A percentile compares a stretch with the other conserved stretches of the same genome.
These are phyloP conservation scores for Microcyclosporella mali DNA, from an alignment of 2,329 filamentous ascomycete genomes.

Conservation along the genomic window DNA sequence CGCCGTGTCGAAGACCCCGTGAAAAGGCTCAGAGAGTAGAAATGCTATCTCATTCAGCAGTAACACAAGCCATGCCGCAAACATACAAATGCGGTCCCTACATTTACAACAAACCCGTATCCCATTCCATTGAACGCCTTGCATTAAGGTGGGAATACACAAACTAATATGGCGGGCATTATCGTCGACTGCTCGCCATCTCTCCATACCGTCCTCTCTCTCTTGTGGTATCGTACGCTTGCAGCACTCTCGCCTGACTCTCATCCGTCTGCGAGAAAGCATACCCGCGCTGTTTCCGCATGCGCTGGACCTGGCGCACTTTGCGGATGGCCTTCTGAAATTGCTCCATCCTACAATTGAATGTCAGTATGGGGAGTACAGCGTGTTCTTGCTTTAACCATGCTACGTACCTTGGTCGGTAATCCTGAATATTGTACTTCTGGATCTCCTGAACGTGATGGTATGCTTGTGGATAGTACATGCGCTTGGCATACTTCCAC, in stretches of 20 bases:
- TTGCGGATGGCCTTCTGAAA: slow-evolving; percentile 99
- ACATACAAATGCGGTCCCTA: background rate
- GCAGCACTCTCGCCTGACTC: slow-evolving; percentile 86
- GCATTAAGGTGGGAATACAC: too few relatives aligned
- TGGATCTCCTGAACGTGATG: slow-evolving; percentile 99
- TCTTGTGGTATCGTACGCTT: slow-evolving; percentile 95
- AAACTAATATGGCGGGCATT: background rate
- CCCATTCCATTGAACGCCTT: too few relatives aligned
- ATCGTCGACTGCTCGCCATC: slow-evolving; percentile 58
- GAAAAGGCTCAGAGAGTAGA: too few relatives aligned
- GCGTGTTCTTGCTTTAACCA: background rate
- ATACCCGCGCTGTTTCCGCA: slow-evolving; percentile 98
- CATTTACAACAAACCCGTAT: background rate
- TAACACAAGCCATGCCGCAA: background rate
- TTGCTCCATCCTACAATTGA: slow-evolving; percentile 75
- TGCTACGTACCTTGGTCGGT: slow-evolving; percentile 71
- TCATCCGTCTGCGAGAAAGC: slow-evolving; percentile 98
- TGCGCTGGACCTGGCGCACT: slow-evolving; percentile 94
- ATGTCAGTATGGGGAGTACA: slow-evolving; percentile 9
- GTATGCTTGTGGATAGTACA: slow-evolving; percentile 94
- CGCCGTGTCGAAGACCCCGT: too few relatives aligned
- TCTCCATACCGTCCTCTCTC: slow-evolving; percentile 89
- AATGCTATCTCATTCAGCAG: too few relatives aligned
- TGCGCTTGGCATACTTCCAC: slow-evolving; percentile 96
- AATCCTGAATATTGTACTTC: slow-evolving; percentile 99